phyloP scores from a whole-genome alignment of 257 asterid genomes.

The Osmanthus fragrans region DNA sequence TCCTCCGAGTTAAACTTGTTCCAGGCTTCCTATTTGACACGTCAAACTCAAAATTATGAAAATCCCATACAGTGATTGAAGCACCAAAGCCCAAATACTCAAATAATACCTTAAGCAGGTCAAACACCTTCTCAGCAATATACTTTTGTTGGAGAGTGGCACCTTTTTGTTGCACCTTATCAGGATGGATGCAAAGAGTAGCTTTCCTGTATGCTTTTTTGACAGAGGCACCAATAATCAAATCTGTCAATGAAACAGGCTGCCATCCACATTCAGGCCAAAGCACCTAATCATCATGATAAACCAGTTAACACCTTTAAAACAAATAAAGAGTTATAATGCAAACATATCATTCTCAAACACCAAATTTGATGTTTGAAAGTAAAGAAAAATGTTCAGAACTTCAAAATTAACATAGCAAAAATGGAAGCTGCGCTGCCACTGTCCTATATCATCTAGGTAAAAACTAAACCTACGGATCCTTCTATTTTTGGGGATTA shows the following conservation, averaged over 20 bases:
- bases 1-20: constrained; percentile 99
- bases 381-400: not conserved
- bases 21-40: constrained; percentile 83
- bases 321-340: constrained; percentile 16
- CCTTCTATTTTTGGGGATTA: not conserved
- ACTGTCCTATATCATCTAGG: not conserved
- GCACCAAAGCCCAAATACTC: not conserved
- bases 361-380: not conserved
- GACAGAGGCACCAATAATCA: constrained; percentile 85
- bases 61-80: constrained; percentile 1
- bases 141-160: constrained; percentile 96
- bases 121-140: constrained; percentile 97
- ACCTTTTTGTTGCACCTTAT: constrained; percentile 99
- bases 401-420: not conserved
- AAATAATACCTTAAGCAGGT: constrained; percentile 83
- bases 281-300: constrained; percentile 58
- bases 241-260: constrained; percentile 95
- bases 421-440: not conserved
- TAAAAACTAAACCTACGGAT: not conserved
- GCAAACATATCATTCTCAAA: not conserved
- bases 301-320: constrained; percentile 18
- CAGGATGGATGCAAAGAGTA: constrained; percentile 97
- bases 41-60: constrained; percentile 26
- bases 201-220: constrained; percentile 94
- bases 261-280: constrained; percentile 99